Conservation (phyloP, 257 asterid genomes). For the Nicotiana paniculata region DNA sequence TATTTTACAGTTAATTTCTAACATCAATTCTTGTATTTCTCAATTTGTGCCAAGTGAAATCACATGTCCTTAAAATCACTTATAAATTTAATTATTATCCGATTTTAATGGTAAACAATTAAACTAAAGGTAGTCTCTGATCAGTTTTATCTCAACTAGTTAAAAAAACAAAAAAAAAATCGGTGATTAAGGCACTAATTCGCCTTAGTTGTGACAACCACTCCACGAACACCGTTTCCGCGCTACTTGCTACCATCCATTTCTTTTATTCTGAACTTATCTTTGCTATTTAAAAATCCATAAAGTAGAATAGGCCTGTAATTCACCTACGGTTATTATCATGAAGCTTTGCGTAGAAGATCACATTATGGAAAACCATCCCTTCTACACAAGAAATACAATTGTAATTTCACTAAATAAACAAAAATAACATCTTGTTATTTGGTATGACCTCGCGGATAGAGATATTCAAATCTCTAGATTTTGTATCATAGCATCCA, state of each 20-base stretch:
- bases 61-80: no score
- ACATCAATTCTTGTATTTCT: no score
- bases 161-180: background rate
- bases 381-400: background rate
- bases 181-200: background rate
- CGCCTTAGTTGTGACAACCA: background rate
- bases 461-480: no score
- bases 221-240: background rate
- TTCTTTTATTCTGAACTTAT: background rate
- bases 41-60: no score
- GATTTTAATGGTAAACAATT: background rate
- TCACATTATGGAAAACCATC: background rate
- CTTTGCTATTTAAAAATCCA: background rate
- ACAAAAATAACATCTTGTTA: background rate
- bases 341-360: background rate
- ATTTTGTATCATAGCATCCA: no score
- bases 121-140: background rate
- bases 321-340: background rate
- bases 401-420: background rate
- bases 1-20: no score
- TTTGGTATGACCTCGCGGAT: background rate
- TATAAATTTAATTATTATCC: no score
- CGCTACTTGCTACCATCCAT: background rate
- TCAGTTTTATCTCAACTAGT: background rate
- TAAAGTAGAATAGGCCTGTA: background rate